These are phyloP conservation scores for Eremomyces bilateralis DNA, from an alignment of 495 filamentous ascomycete species.

Conservation along the genomic window DNA sequence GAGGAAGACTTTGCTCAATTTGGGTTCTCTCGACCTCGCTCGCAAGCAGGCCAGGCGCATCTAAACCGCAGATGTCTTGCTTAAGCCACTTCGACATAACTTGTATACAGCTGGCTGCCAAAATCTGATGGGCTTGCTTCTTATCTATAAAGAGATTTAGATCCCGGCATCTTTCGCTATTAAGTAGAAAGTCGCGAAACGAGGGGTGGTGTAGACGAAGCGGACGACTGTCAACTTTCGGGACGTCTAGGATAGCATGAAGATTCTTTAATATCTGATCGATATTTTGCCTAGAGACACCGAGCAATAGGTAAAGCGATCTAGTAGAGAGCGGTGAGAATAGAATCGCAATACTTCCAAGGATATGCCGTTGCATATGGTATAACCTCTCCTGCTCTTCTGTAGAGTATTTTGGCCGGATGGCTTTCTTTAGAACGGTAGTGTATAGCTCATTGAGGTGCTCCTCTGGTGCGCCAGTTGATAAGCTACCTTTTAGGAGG, in stretches of 20 bases:
- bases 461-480: too few species aligned
- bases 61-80: not conserved
- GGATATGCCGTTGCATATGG: not conserved
- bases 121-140: not conserved
- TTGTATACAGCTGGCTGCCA: not conserved
- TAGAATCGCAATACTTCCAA: slow-evolving; percentile 1
- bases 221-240: not conserved
- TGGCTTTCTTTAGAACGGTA: not conserved
- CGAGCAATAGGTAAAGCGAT: not conserved
- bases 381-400: not conserved
- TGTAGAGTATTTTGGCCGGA: not conserved
- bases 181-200: not conserved
- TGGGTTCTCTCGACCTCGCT: not conserved
- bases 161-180: not conserved
- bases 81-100: not conserved
- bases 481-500: not conserved
- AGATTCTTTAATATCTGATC: not conserved
- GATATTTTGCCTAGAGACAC: not conserved
- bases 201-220: too few species aligned
- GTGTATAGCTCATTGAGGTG: not conserved
- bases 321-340: slow-evolving; percentile 1
- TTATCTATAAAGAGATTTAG: not conserved
- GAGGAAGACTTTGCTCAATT: too few species aligned
- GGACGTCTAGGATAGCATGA: slow-evolving; percentile 1
- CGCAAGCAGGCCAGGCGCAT: not conserved